Base-by-base conservation (phyloP, 2,329 filamentous ascomycete species). In the Zasmidium cellare region DNA sequence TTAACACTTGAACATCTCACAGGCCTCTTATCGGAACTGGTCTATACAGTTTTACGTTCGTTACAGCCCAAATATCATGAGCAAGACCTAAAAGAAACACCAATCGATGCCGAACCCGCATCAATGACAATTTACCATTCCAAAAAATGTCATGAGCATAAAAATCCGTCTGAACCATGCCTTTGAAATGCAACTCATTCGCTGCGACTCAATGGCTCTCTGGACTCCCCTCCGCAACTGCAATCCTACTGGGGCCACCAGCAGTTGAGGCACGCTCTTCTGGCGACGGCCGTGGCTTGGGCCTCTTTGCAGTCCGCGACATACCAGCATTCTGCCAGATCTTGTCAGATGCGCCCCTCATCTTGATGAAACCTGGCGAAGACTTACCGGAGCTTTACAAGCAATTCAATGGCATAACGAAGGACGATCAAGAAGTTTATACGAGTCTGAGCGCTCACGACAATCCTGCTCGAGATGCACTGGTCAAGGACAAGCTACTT, bases 371-470 rank as follows among this genome's bases (percentile, higher is more conserved):
- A 14, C 65, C 65, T 20, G 58, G 51, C 6, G 65, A 67, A 35
- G 63, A 67, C 54, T 58, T 67, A 16, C 63, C 63, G 22, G 58
- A 67, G 35, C 55, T 67, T 6, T 67, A 64, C 22, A 48, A 57
- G 23, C 59, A 61, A 41, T 64, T 61, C 48, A 46, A 51, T 11
- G 24, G 55, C 20, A 51, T 67, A 2, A 41, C 56, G 12, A n/a
- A 56, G 48, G 23, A 28, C 1, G 60, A 59, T 35, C 48, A 58
- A n/a, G 49, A 59, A 28, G 31, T 48, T 9, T 65, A 64, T 22
- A 47, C 63, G 28, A 31, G 56, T 2, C 47, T 67, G 25, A 59
- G 56, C 46, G 53, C 57, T n/a, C 47, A 56, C 31, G 48, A 52
- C 3, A 46, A 61, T n/a, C 56, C 56, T 3, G 49, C 53, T 22